Base-by-base conservation (phyloP, 2,329 filamentous ascomycete species). In the Trichoderma sp. region DNA sequence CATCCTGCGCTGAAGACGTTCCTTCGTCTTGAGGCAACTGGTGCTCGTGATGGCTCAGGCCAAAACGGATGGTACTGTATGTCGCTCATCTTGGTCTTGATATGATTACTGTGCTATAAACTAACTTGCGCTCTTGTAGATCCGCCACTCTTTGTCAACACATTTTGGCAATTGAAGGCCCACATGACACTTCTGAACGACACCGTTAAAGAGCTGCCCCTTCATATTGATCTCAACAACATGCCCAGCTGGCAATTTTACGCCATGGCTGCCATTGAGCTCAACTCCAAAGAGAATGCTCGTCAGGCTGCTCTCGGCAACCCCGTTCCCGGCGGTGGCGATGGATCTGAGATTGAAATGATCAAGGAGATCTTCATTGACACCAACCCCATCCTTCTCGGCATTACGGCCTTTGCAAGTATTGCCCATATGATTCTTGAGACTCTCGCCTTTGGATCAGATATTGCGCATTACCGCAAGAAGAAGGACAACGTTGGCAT, bases 401-500 rank as follows among this genome's bases (percentile, higher is more conserved):
- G 87, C 31, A 90, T 96, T 37, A 99, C 96, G 0, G 89, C 89
- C 31, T 80, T 96, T 10, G 96, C 97, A 74, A 94, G 89, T 72
- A 87, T 99, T 69, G 86, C 96, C 49, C 96, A 99, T 82, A 94
- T 97, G 87, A 84, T 99, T 74, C 95, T 99, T 72, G 96, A 99
- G 81, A 94, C 92, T 77, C 87, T 99, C 40, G 96, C 96, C 1
- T 99, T 99, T 84, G 97, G 97, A 77, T 97, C 92, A 78, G 96
- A 99, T 78, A 97, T 99, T 78, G 89, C 94, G 60, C 96, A 99
- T 82, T 99, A 96, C 89, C 93, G 94, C 78, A 97, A 98, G 85
- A 99, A 99, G 91, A 99, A 99, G 86, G 96, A 98, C 83, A 96
- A 97, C 70, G 92, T 99, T 33, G 96, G 96, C 72, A 97, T 97